Evolutionary conservation across 2,329 filamentous ascomycete genomes (phyloP), one percentile per base, ranked within the genome.

Genomic region (Zymoseptoria brevis): DNA sequence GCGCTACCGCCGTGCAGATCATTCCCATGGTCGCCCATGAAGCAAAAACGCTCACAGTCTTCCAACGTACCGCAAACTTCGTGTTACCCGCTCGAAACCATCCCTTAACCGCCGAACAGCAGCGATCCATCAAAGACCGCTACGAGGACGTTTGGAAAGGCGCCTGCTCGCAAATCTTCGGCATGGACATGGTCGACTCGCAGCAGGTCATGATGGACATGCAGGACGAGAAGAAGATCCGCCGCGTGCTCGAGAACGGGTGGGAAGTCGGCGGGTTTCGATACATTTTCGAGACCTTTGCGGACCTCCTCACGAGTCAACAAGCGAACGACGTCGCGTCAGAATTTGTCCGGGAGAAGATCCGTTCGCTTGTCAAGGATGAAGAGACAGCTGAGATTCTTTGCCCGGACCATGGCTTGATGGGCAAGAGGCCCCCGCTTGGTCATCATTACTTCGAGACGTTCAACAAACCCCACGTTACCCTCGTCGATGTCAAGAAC

Each of bases 41-140:
- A 21, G 66, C 64, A 4, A 59, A 60, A 1, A 73, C 69, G 1
- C 68, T 88, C 1, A 78, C 74, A 1, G 82, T 88, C 22, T 87
- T 87, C 69, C 84, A 87, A 66, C 78, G 86, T 16, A 87, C 84
- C 0, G 85, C 86, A 0, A 88, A 87, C 59, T 75, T 86, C 6
- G 52, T 54, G 41, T 24, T 50, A 11, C 59, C 59, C 81, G 81
- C 0, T 65, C 87, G 1, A 83, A 84, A 0, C 84, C 87, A 81
- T 75, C 78, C 11, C 77, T 79, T 59, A 72, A 75, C 8, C 29
- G 72, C 1, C 71, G 84, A 50, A 78, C 76, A 8, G 75, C 79
- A 58, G 79, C 82, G 58, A 79, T 86, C 66, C 72, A 22, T 55
- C 24, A 76, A 76, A 62, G 63, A 60, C 8, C 64, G 73, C 24